Conservation (phyloP, 2,329 filamentous ascomycete species). For the Botrytis galanthina region DNA sequence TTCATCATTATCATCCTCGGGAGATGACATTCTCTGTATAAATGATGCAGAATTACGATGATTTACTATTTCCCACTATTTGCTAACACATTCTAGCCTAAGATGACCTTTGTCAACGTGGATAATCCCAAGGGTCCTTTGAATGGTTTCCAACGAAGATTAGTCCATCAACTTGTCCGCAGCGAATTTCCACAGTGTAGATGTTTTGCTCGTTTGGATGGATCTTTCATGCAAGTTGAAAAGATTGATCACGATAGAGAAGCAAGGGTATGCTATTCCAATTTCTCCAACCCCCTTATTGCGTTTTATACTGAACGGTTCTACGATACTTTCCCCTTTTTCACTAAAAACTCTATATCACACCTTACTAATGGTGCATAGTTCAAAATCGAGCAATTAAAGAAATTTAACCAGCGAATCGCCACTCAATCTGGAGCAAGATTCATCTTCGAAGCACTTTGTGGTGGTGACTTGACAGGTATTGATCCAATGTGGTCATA, state of each 20-base stretch:
- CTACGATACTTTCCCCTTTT: background rate
- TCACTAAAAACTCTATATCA: too few relatives aligned
- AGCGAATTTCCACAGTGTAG: constrained; percentile 51
- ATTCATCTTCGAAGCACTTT: constrained; percentile 39
- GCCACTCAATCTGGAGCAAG: constrained; percentile 28
- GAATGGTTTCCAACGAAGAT: constrained; percentile 60
- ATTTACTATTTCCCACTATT: background rate
- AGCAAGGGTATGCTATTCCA: constrained; percentile 27
- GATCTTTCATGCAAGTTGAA: constrained; percentile 37
- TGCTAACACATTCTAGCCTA: constrained; percentile 23
- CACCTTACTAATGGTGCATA: background rate
- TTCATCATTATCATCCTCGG: background rate
- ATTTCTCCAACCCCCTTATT: background rate
- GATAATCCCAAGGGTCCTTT: constrained; percentile 43
- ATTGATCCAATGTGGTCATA: constrained; percentile 41
- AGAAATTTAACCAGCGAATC: constrained; percentile 12
- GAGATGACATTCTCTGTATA: background rate
- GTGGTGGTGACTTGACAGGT: constrained; percentile 33
- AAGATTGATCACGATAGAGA: constrained; percentile 31
- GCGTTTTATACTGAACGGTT: background rate
- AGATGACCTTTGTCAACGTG: constrained; percentile 46
- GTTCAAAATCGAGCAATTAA: constrained; percentile 15
- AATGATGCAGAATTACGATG: background rate
- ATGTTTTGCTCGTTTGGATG: constrained; percentile 31
- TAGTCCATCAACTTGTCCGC: constrained; percentile 65